Evolutionary conservation across 345 rosid species (phyloP).

Genomic region (Fremontodendron californicum): DNA sequence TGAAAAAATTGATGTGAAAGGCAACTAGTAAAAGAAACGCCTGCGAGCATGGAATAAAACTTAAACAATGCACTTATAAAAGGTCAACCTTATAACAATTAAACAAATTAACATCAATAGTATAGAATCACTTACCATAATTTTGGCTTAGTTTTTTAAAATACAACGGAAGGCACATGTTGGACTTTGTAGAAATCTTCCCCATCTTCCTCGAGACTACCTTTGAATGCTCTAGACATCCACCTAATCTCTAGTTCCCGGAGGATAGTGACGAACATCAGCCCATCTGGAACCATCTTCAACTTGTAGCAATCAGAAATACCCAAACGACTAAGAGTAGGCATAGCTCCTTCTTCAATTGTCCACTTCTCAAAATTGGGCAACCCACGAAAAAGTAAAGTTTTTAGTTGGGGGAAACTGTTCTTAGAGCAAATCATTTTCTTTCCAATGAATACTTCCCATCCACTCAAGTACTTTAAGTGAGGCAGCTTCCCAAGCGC

Average conservation of each 20-base stretch:
- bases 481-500: conserved; percentile 37
- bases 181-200: conserved; percentile 42
- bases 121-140: background rate
- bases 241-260: conserved; percentile 36
- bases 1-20: background rate
- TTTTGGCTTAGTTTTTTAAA: conserved; percentile 18
- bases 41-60: background rate
- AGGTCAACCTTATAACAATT: background rate
- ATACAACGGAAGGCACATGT: conserved; percentile 37
- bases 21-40: background rate
- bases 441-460: conserved; percentile 28
- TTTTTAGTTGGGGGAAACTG: conserved; percentile 32
- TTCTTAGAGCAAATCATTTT: conserved; percentile 25
- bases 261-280: conserved; percentile 21
- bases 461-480: conserved; percentile 28
- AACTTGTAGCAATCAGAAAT: conserved; percentile 27
- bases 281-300: conserved; percentile 29
- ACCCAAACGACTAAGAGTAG: conserved; percentile 28
- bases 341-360: conserved; percentile 41
- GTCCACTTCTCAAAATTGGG: conserved; percentile 27
- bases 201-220: conserved; percentile 33
- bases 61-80: background rate
- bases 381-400: conserved; percentile 13
- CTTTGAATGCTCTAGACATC: conserved; percentile 42
- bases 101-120: background rate